These are phyloP conservation scores for Amanita phalloides DNA, from an alignment of 768 basidiomycete genomes.

Conservation along the genomic window DNA sequence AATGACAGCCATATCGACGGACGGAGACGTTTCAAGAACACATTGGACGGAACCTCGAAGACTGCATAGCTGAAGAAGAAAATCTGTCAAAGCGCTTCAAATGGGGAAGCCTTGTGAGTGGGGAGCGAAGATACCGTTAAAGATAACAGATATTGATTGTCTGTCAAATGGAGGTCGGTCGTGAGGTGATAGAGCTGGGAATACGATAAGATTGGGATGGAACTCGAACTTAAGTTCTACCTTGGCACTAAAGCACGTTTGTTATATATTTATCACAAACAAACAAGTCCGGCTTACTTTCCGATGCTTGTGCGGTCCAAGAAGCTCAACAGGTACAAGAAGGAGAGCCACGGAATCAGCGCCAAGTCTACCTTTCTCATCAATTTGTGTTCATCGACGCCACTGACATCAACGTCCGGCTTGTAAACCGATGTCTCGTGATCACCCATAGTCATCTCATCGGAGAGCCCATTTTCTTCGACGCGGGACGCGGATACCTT, in stretches of 20 bases:
- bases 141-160: conserved; percentile 54
- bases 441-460: conserved; percentile 21
- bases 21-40: conserved; percentile 61
- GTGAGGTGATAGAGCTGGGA: conserved; percentile 55
- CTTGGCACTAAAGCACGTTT: conserved; percentile 28
- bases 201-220: neutral
- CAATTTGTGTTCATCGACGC: conserved; percentile 57
- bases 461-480: conserved; percentile 8
- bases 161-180: conserved; percentile 44
- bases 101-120: conserved; percentile 9
- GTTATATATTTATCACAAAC: neutral
- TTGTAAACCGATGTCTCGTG: conserved; percentile 23
- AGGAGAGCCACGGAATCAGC: conserved; percentile 62
- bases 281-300: conserved; percentile 26
- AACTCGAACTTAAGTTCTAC: neutral
- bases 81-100: conserved; percentile 14
- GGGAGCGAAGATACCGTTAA: conserved; percentile 33
- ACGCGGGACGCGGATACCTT: neutral
- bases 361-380: conserved; percentile 59
- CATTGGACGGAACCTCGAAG: conserved; percentile 71
- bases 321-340: conserved; percentile 72
- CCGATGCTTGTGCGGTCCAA: conserved; percentile 39
- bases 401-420: conserved; percentile 45
- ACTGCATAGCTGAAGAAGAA: conserved; percentile 59
- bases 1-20: conserved; percentile 71